Evolutionary conservation across 768 basidiomycete species (phyloP), one percentile per base, ranked within the genome.

Genomic region (Mycena indigotica): DNA sequence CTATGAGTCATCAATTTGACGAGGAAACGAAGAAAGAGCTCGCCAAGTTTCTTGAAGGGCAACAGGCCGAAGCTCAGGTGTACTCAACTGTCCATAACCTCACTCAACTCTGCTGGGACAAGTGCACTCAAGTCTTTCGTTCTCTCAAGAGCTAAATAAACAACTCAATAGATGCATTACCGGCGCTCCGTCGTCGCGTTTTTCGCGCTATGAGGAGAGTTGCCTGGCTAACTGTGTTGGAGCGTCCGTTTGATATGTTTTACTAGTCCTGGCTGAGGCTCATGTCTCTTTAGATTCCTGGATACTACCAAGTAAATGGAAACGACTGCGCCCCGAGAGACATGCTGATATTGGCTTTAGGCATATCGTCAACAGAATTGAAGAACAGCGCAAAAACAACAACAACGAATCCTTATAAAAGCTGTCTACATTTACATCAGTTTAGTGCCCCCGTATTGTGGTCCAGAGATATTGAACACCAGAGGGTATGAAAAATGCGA

Each of bases 151-250:
- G 26, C 17, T 32, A 59, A 19, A 16, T 49, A 45, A 26, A 48
- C 55, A 35, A 46, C 57, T 41, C 28, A 55, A 26, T 61, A 94
- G 93, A 70, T 96, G 94, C 69, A 80, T 95, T 52, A 88, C 89
- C 1, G 82, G 91, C 45, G 84, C 84, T 17, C 89, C 91, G 13
- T 88, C 88, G 8, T 88, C 84, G 13, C 77, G 84, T 26, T 94
- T 96, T 72, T 88, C 91, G 21, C 79, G 87, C 49, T 75, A 82
- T 38, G 95, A 98, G 74, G 85, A 89, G 66, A 79, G 77, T 54
- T 98, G 95, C 70, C 80, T 98, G 49, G 76, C 81, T 52, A 95
- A 95, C 73, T 97, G 95, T 68, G 93, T 96, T 50, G 91, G 92
- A 15, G 8, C 15, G 23, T 40, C 2, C 23, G n/a, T n/a, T n/a